Evolutionary conservation across 495 filamentous ascomycete species (phyloP).

Genomic region (Lasiosphaeris hirsuta): DNA sequence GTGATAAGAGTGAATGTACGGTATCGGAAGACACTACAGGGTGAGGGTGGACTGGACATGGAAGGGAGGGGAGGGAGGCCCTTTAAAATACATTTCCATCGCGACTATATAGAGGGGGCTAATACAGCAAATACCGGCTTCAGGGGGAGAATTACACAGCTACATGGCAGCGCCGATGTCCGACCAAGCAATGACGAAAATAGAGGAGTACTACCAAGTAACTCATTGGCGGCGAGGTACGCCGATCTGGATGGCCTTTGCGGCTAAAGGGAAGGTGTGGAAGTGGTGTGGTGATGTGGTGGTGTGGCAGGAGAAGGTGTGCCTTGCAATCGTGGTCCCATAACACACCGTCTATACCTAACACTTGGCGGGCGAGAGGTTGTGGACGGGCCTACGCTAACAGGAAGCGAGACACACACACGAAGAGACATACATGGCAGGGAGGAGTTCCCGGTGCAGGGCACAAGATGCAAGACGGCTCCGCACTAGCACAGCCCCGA

Average conservation of each 20-base stretch:
- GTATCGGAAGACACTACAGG: conserved; percentile 22
- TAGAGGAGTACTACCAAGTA: conserved; percentile 2
- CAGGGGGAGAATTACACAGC: conserved; percentile 3
- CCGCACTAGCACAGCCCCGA: conserved; percentile 9
- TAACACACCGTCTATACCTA: conserved; percentile 10
- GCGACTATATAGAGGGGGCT: not conserved
- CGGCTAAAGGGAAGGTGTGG: conserved; percentile 22
- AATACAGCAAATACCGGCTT: not conserved
- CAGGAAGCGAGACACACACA: conserved; percentile 9
- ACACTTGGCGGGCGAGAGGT: conserved; percentile 9
- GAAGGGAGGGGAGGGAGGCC: not conserved
- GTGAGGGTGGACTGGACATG: conserved; percentile 1
- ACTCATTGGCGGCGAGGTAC: conserved; percentile 8
- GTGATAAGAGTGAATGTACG: conserved; percentile 28
- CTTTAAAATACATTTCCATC: conserved; percentile 10
- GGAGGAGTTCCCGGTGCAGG: not conserved
- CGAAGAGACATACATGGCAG: conserved; percentile 2
- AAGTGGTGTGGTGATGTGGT: conserved; percentile 5
- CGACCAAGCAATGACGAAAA: conserved; percentile 12
- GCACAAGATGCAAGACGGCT: not conserved
- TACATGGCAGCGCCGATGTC: conserved; percentile 8
- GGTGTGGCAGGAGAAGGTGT: conserved; percentile 5
- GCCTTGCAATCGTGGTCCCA: conserved; percentile 22
- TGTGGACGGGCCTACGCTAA: conserved; percentile 1
- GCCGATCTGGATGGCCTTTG: conserved; percentile 14